A percentile compares a stretch with the other conserved stretches of the same genome.
Evolutionary conservation across 495 filamentous ascomycete genomes (phyloP).

Genomic region (Evernia prunastri): DNA sequence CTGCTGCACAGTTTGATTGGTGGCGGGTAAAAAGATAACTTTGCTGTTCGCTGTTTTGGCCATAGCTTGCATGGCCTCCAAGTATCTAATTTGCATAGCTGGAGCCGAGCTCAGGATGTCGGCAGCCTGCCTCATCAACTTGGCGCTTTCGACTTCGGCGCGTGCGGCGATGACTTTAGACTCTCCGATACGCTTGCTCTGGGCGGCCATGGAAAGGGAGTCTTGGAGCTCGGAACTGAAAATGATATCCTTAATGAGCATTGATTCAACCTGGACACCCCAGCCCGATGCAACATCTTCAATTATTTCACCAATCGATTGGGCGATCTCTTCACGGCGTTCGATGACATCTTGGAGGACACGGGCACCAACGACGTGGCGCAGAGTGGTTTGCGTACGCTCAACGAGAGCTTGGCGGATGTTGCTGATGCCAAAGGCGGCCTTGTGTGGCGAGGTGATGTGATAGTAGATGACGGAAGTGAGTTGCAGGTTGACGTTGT

Average conservation of each 20-base stretch:
- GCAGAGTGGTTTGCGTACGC: constrained; percentile 95
- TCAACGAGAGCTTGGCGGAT: constrained; percentile 91
- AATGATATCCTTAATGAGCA: constrained; percentile 99
- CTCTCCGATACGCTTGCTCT: constrained; percentile 96
- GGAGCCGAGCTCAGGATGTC: constrained; percentile 90
- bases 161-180: constrained; percentile 96
- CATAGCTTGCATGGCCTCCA: constrained; percentile 99
- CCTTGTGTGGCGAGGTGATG: constrained; percentile 90
- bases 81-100: constrained; percentile 97
- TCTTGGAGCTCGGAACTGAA: constrained; percentile 96
- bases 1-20: constrained; percentile 43
- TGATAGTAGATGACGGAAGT: constrained; percentile 99
- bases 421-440: constrained; percentile 94
- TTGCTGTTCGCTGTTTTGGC: constrained; percentile 93
- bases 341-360: constrained; percentile 98
- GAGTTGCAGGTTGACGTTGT: constrained; percentile 90
- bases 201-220: constrained; percentile 99
- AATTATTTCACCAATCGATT: constrained; percentile 93
- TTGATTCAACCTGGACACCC: constrained; percentile 94
- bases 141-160: constrained; percentile 94
- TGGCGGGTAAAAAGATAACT: constrained; percentile 80
- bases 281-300: constrained; percentile 90
- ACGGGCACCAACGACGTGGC: constrained; percentile 93
- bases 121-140: constrained; percentile 95
- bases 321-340: constrained; percentile 93